Percentiles rank a stretch among this genome's conserved stretches.
These are phyloP conservation scores for Porcisia hertigi DNA, from an alignment of 208 protist genomes.

Conservation along the genomic window DNA sequence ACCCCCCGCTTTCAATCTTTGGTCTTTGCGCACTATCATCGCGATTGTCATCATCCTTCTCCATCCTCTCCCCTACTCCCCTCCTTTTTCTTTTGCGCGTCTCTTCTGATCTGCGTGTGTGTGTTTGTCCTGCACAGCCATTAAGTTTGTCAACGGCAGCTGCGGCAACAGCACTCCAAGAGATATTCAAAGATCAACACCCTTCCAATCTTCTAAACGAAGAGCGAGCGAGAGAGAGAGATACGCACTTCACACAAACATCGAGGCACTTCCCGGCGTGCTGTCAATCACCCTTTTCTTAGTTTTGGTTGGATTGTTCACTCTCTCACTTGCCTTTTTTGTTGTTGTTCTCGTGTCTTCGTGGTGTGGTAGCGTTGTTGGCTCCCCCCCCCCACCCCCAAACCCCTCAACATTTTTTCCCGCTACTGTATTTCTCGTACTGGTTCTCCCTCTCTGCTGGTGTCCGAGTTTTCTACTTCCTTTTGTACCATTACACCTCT, in stretches of 20 bases:
- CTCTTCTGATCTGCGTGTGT: neutral
- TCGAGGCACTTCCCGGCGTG: neutral
- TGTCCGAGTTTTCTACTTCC: neutral
- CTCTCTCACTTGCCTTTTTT: too few species aligned
- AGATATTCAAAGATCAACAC: neutral
- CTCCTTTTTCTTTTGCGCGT: conserved; percentile 4
- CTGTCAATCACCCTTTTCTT: neutral
- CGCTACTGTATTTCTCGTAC: neutral
- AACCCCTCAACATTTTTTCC: neutral
- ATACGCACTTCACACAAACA: neutral
- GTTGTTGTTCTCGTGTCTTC: too few species aligned
- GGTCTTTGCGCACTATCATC: neutral
- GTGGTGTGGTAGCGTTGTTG: too few species aligned
- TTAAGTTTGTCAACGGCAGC: neutral
- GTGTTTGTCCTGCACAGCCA: neutral
- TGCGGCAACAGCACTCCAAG: neutral
- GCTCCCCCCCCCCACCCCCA: too few species aligned
- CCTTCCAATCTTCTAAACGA: neutral
- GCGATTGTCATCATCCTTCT: too few species aligned
- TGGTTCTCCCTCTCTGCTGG: neutral
- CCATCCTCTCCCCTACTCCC: too few species aligned
- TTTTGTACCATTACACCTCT: conserved; percentile 7
- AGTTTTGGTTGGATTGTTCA: too few species aligned
- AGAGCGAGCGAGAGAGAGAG: neutral
- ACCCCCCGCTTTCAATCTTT: neutral